Percentiles rank a stretch among this genome's conserved stretches.
phyloP scores from a whole-genome alignment of 257 asterid genomes.

The Misopates orontium region DNA sequence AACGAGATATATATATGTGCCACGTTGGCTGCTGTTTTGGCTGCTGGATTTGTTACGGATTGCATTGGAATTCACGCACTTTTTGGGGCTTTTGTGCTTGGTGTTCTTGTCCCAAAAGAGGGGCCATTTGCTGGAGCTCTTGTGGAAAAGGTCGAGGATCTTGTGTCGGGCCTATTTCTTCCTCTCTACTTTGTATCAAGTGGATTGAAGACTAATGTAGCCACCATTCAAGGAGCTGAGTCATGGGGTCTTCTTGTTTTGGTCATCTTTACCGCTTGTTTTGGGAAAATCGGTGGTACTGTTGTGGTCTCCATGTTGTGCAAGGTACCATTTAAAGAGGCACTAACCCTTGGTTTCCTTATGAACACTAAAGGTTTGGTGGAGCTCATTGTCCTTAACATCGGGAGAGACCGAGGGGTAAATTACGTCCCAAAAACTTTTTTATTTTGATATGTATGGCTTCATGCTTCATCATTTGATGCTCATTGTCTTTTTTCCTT shows the following conservation, averaged over 20 bases:
- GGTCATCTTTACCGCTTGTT: slow-evolving; percentile 68
- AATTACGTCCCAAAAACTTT: neutral
- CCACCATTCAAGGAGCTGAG: slow-evolving; percentile 67
- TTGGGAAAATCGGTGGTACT: slow-evolving; percentile 77
- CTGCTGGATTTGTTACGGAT: slow-evolving; percentile 71
- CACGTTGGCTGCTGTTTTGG: slow-evolving; percentile 60
- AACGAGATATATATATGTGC: slow-evolving; percentile 65
- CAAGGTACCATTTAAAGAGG: slow-evolving; percentile 56
- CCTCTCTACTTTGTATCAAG: slow-evolving; percentile 84
- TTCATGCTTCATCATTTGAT: neutral
- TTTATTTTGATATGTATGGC: neutral
- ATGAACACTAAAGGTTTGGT: slow-evolving; percentile 81
- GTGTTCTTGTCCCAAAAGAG: slow-evolving; percentile 78
- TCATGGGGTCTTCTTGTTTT: slow-evolving; percentile 84
- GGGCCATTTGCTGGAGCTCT: slow-evolving; percentile 77
- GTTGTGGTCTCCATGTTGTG: slow-evolving; percentile 49
- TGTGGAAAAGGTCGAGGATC: slow-evolving; percentile 83
- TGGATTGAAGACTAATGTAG: slow-evolving; percentile 74
- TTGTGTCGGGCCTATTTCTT: slow-evolving; percentile 74
- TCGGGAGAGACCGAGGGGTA: slow-evolving; percentile 79
- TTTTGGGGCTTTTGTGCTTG: slow-evolving; percentile 83
- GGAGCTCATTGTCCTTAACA: slow-evolving; percentile 86
- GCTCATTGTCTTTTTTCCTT: neutral
- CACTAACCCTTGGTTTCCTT: slow-evolving; percentile 70
- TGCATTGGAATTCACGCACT: slow-evolving; percentile 77